Percentiles rank a stretch among this genome's conserved stretches.
These are phyloP conservation scores for Citrullus mucosospermus DNA, from an alignment of 306 rosid species.

Conservation along the genomic window DNA sequence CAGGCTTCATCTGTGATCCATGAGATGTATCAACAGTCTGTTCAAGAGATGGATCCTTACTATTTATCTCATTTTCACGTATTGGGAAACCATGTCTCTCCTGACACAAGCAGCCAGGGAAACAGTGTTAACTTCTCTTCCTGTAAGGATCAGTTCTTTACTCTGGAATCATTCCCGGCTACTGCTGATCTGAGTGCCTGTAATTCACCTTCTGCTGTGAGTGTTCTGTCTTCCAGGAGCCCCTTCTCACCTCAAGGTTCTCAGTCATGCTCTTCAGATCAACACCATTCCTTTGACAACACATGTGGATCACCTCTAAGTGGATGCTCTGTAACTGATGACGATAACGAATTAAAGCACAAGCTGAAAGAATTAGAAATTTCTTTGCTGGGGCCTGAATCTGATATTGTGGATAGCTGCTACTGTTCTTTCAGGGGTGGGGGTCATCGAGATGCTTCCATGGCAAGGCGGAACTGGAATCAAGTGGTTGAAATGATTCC, in stretches of 20 bases:
- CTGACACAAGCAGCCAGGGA: slow-evolving; percentile 43
- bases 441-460: slow-evolving; percentile 11
- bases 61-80: slow-evolving; percentile 28
- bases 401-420: slow-evolving; percentile 43
- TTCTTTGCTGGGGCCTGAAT: slow-evolving; percentile 57
- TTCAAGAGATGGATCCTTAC: slow-evolving; percentile 30
- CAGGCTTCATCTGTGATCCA: slow-evolving; percentile 23
- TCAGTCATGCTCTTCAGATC: slow-evolving; percentile 57
- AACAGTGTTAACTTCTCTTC: slow-evolving; percentile 42
- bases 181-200: slow-evolving; percentile 18
- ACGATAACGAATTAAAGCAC: slow-evolving; percentile 34
- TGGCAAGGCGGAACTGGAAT: slow-evolving; percentile 21
- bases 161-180: slow-evolving; percentile 64
- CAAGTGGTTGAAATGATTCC: slow-evolving; percentile 36
- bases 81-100: slow-evolving; percentile 31
- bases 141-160: slow-evolving; percentile 37
- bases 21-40: slow-evolving; percentile 36
- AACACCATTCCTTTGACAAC: slow-evolving; percentile 50
- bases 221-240: slow-evolving; percentile 57
- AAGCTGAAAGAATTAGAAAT: slow-evolving; percentile 53
- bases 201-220: slow-evolving; percentile 64
- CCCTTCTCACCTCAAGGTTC: slow-evolving; percentile 65
- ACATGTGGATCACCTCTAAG: slow-evolving; percentile 57
- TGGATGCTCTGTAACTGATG: slow-evolving; percentile 46
- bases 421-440: slow-evolving; percentile 26